Evolutionary conservation across 805 yeast genomes (phyloP), one percentile per base, ranked within the genome.

Genomic region (Clavispora vitiphila): DNA sequence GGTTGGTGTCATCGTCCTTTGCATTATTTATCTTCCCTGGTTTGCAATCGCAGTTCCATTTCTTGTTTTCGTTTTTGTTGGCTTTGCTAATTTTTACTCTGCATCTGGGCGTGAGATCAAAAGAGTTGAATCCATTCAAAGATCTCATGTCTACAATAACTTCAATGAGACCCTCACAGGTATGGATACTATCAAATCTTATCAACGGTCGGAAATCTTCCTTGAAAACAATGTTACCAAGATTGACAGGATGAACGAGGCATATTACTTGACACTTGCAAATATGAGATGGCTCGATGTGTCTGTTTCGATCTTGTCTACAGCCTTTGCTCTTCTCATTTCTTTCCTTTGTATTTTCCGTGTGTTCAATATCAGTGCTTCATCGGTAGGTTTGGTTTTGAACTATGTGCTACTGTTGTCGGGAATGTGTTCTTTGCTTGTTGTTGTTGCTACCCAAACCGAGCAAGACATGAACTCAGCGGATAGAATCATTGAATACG

Each of bases 301-400:
- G 22, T 12, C 19, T 21, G 15, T 45, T 3, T 16, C 39, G 10
- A 7, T 21, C 14, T 15, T 42, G 9, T 29, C 43, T 3, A 20
- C 42, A 1, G 41, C 20, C n/a, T 36, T 42, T 15, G 43, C 42
- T 15, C n/a, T 42, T 8, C n/a, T 45, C 7, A 30, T 45, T 2
- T 37, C 46, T 4, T 37, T 57, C 9, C 35, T 56, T 11, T 48
- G 57, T 42, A 50, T 53, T n/a, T 49, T 42, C 42, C 35, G 46
- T 8, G 54, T 51, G 11, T 55, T 54, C 41, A 37, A 41, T 16
- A 42, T 55, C 22, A 43, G 51, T 18, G 49, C 49, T 4, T 29
- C 43, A 2, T 39, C 46, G 11, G 49, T 42, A 5, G 49, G 49
- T 18, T 37, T 45, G 29, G 20, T 45, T 14, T 24, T 44, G 20